Percentiles rank a stretch among this genome's conserved stretches.
These are phyloP conservation scores for Cadophora gregata DNA, from an alignment of 2,329 filamentous ascomycete species.

Conservation along the genomic window DNA sequence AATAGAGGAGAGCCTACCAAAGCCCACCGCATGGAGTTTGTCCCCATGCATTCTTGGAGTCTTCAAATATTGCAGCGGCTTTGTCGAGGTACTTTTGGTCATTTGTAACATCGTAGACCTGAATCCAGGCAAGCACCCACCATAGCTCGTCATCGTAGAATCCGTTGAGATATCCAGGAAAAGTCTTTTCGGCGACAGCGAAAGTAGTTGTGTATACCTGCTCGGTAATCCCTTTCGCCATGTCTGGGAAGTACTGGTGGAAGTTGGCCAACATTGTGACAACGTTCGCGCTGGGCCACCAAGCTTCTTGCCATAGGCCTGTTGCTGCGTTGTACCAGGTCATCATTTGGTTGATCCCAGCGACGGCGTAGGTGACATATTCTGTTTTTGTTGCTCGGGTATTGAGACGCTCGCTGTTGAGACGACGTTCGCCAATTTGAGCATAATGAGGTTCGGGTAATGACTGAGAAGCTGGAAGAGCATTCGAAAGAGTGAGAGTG, in stretches of 20 bases:
- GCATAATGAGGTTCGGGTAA: constrained; percentile 15
- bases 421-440: constrained; percentile 20
- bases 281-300: constrained; percentile 77
- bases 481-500: constrained; percentile 23
- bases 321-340: constrained; percentile 63
- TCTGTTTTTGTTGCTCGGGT: constrained; percentile 25
- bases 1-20: constrained; percentile 44
- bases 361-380: constrained; percentile 37
- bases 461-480: constrained; percentile 18
- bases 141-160: constrained; percentile 68
- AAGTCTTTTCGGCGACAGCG: constrained; percentile 38
- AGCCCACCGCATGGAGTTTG: constrained; percentile 60
- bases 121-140: constrained; percentile 67
- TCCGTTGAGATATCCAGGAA: constrained; percentile 55
- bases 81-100: constrained; percentile 59
- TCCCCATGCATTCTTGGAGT: constrained; percentile 58
- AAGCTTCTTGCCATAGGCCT: constrained; percentile 68
- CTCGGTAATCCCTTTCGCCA: constrained; percentile 29
- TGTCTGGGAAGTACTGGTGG: constrained; percentile 36
- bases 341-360: constrained; percentile 56
- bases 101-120: constrained; percentile 59
- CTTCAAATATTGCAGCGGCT: constrained; percentile 59
- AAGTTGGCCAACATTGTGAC: constrained; percentile 67
- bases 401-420: constrained; percentile 14
- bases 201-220: constrained; percentile 38